phyloP scores from a whole-genome alignment of 2,329 filamentous ascomycete species.

The Talaromyces sp. region DNA sequence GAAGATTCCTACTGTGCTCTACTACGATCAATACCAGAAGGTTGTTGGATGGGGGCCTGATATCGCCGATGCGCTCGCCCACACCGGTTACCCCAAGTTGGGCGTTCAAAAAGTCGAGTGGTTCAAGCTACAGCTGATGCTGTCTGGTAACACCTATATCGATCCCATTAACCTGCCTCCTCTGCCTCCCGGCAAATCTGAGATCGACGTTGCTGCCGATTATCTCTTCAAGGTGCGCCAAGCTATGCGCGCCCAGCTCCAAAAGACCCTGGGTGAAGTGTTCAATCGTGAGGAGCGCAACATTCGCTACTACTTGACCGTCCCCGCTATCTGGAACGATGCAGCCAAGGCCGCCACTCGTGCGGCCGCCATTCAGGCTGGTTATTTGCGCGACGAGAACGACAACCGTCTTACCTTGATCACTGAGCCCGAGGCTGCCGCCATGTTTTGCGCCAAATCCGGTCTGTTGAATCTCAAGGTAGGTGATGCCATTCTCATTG shows the following conservation, averaged over 20 bases:
- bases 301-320: constrained; percentile 94
- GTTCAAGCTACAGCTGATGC: constrained; percentile 99
- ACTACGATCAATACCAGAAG: constrained; percentile 99
- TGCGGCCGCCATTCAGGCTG: constrained; percentile 92
- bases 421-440: constrained; percentile 93
- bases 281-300: constrained; percentile 98
- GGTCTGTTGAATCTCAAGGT: constrained; percentile 93
- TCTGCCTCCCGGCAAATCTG: constrained; percentile 93
- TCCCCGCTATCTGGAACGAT: constrained; percentile 99
- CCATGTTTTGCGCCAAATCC: constrained; percentile 96
- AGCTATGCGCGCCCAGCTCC: constrained; percentile 90
- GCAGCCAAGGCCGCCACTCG: constrained; percentile 95
- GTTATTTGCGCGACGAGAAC: constrained; percentile 94
- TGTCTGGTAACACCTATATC: constrained; percentile 98
- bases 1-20: constrained; percentile 99
- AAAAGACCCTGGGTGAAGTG: constrained; percentile 94
- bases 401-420: constrained; percentile 93
- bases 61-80: constrained; percentile 92
- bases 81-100: constrained; percentile 94
- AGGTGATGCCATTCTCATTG: constrained; percentile 96
- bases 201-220: constrained; percentile 98
- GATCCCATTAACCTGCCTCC: constrained; percentile 98
- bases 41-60: constrained; percentile 99
- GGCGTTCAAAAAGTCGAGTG: constrained; percentile 99
- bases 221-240: constrained; percentile 98